Evolutionary conservation across 331 rosid species (phyloP).

Genomic region (Pyrus hybrid): DNA sequence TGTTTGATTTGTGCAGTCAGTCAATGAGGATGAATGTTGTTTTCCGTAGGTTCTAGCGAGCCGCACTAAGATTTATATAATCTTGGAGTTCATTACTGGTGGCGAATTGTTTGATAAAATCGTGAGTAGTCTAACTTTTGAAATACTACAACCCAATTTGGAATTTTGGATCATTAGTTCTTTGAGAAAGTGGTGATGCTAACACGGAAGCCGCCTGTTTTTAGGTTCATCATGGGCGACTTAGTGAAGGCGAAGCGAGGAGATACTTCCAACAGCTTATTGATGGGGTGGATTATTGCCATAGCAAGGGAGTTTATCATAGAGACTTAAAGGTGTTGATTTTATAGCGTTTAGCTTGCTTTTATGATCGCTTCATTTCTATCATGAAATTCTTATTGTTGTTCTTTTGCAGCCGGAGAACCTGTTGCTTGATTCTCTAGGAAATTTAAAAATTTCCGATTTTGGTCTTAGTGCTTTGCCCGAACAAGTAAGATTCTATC

Average conservation of each 20-base stretch:
- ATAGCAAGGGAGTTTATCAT: constrained; percentile 80
- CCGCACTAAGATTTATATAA: constrained; percentile 82
- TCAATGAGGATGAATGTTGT: constrained; percentile 6
- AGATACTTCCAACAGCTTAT: constrained; percentile 83
- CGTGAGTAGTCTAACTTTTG: constrained; percentile 43
- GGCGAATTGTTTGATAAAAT: constrained; percentile 94
- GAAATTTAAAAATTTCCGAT: constrained; percentile 79
- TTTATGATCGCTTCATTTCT: neutral
- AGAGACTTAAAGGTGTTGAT: constrained; percentile 76
- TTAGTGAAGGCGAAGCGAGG: constrained; percentile 68
- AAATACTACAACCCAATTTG: neutral
- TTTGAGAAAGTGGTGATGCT: constrained; percentile 11
- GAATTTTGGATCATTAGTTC: neutral
- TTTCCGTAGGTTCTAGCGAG: constrained; percentile 68
- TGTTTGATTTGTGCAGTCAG: neutral
- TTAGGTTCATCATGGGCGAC: constrained; percentile 77
- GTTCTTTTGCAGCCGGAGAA: constrained; percentile 65
- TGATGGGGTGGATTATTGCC: constrained; percentile 85
- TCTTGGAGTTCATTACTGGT: constrained; percentile 86
- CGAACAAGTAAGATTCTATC: constrained; percentile 53
- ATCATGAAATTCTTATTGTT: constrained; percentile 4
- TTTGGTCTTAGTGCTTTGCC: constrained; percentile 91
- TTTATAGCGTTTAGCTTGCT: constrained; percentile 4
- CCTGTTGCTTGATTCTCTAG: constrained; percentile 82
- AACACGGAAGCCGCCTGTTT: constrained; percentile 10